Evolutionary conservation across 2,329 filamentous ascomycete genomes (phyloP).

Genomic region (Sordariomycetes sp.): DNA sequence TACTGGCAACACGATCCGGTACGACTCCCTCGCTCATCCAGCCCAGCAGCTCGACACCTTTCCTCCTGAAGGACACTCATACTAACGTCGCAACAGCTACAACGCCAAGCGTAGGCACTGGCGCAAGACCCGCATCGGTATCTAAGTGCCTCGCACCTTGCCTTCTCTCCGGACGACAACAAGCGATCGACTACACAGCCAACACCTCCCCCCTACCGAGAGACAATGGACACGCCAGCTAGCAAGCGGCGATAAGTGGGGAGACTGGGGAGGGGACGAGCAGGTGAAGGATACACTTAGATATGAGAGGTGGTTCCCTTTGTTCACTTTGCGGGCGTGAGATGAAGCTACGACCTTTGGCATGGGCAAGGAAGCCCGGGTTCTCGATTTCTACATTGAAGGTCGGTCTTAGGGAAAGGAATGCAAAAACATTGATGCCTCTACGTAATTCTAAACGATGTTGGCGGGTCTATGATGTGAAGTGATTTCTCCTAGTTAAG

Average conservation of each 20-base stretch:
- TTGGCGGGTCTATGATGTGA: too few species aligned
- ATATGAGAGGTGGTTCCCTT: too few species aligned
- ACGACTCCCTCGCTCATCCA: constrained; percentile 35
- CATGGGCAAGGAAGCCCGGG: constrained; percentile 20
- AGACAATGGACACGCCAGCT: too few species aligned
- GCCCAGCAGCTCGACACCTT: not conserved
- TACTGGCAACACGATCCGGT: constrained; percentile 99
- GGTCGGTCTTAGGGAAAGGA: constrained; percentile 35
- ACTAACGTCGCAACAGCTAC: constrained; percentile 57
- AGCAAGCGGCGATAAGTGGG: too few species aligned
- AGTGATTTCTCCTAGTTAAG: too few species aligned
- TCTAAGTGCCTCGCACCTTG: constrained; percentile 58
- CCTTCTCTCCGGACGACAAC: not conserved
- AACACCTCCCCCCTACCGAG: too few species aligned
- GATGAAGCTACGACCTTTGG: too few species aligned
- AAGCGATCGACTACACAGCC: too few species aligned
- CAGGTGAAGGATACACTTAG: too few species aligned
- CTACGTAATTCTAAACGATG: not conserved
- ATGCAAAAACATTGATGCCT: constrained; percentile 26
- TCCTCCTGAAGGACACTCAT: not conserved
- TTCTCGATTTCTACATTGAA: constrained; percentile 35
- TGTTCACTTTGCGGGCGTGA: constrained; percentile 9
- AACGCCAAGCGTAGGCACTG: constrained; percentile 99
- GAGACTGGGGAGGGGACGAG: too few species aligned
- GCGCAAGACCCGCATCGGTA: constrained; percentile 99